A percentile compares a stretch with the other conserved stretches of the same genome.
Evolutionary conservation across 1,139 yeast species (phyloP).

Genomic region (Martiniozyma asiatica): DNA sequence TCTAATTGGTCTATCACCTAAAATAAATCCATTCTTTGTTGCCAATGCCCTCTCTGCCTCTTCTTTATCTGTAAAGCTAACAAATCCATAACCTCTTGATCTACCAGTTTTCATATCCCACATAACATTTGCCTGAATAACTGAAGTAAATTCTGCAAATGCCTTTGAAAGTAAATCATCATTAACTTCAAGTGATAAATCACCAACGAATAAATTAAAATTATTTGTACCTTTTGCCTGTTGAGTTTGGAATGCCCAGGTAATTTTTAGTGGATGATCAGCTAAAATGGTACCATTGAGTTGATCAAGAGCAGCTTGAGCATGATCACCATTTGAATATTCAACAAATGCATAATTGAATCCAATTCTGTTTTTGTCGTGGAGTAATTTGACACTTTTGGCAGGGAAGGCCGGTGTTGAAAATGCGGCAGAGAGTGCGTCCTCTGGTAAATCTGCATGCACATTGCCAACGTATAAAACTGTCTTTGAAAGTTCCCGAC

Average conservation of each 20-base stretch:
- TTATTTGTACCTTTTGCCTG: constrained; percentile 42
- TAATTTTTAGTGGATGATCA: constrained; percentile 47
- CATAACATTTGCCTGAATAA: constrained; percentile 86
- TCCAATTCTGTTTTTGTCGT: constrained; percentile 64
- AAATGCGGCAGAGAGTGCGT: constrained; percentile 47
- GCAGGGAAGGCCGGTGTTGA: constrained; percentile 32
- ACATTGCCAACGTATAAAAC: constrained; percentile 72
- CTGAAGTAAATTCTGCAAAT: constrained; percentile 48
- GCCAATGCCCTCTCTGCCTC: constrained; percentile 71
- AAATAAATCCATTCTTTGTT: constrained; percentile 61
- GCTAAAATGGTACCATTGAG: constrained; percentile 44
- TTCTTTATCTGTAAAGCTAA: constrained; percentile 52
- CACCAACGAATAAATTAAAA: constrained; percentile 77
- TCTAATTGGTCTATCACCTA: constrained; percentile 68
- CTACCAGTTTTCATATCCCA: constrained; percentile 95
- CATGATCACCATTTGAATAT: constrained; percentile 45
- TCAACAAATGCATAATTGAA: constrained; percentile 81
- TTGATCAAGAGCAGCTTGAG: constrained; percentile 49
- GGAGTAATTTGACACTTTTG: constrained; percentile 52
- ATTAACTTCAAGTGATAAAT: constrained; percentile 69
- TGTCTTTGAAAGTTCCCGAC: constrained; percentile 63
- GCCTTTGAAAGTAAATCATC: constrained; percentile 57
- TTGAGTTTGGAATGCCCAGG: constrained; percentile 78
- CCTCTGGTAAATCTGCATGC: constrained; percentile 55
- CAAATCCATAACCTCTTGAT: constrained; percentile 88